Evolutionary conservation across 2,329 filamentous ascomycete species (phyloP), one percentile per base, ranked within the genome.

Genomic region (Penicillium sp.): DNA sequence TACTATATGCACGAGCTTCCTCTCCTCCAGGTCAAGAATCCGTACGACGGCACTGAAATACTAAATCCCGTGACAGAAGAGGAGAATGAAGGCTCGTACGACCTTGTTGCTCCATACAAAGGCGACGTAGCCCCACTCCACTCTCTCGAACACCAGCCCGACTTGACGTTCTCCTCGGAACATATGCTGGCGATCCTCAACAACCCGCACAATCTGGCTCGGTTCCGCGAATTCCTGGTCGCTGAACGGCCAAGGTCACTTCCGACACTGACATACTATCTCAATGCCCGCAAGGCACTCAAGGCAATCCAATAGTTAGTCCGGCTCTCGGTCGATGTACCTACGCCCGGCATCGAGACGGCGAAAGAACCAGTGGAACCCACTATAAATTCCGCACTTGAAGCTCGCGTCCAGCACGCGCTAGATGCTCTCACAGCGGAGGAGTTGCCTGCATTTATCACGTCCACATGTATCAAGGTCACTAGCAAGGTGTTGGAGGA

Each of bases 381-480:
- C 2, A 88, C 86, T 0, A 70, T 79, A 9, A 91, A 90, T 66
- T 70, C 75, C 1, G 78, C 82, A 0, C 75, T 92, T 22, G 81
- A 88, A 67, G 81, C 84, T 54, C 89, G 87, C 65, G 86, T 87
- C 0, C 77, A 82, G 14, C 77, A 83, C 55, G 87, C 88, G 0
- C 89, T 92, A 55, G 81, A 87, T 35, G 77, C 82, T 0, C 75
- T 92, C 14, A 85, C 87, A 1, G 79, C 81, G 31, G 86, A 92
- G 47, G 89, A 91, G 60, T 72, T 92, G 1, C 88, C 89, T 1
- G 88, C 88, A 0, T 92, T 87, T 67, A 84, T 92, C 60, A 87
- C 88, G 0, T 83, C 89, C 63, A 82, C 82, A 0, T 92, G 87
- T 75, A 85, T 87, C 36, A 84, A 87, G 57, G 85, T 87, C 7